Conservation (phyloP, 176 grass and related monocot genomes). For the Themeda triandra region DNA sequence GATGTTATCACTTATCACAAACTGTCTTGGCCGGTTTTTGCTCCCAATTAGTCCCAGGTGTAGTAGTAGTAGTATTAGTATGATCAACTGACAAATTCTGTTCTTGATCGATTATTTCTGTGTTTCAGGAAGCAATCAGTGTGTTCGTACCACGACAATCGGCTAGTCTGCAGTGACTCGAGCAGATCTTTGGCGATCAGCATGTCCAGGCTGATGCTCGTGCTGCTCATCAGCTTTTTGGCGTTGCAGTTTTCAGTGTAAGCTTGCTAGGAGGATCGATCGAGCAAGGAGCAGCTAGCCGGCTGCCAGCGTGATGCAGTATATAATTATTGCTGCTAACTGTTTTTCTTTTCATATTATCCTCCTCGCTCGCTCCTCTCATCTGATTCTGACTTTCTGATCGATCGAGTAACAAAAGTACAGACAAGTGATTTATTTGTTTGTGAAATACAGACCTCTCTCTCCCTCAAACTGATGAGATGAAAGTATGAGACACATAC, state of each 20-base stretch:
- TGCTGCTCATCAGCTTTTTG: slow-evolving; percentile 22
- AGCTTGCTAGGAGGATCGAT: neutral
- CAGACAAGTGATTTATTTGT: neutral
- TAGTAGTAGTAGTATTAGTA: too few relatives aligned
- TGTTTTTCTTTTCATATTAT: neutral
- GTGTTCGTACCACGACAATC: slow-evolving; percentile 65
- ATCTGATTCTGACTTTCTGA: neutral
- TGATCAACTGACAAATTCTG: neutral
- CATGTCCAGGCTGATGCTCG: slow-evolving; percentile 22
- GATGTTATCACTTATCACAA: too few relatives aligned
- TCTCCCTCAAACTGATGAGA: neutral
- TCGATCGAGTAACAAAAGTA: neutral
- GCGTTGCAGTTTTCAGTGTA: neutral
- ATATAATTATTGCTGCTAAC: neutral
- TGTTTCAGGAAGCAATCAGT: slow-evolving; percentile 32
- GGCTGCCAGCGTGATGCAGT: neutral
- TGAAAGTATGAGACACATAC: neutral
- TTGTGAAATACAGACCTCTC: neutral
- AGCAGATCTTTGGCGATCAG: neutral
- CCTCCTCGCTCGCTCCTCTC: neutral
- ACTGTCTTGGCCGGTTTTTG: too few relatives aligned
- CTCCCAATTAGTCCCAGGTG: too few relatives aligned
- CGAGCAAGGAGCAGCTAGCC: too few relatives aligned
- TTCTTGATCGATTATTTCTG: neutral
- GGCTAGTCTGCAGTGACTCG: slow-evolving; percentile 48